Evolutionary conservation across 805 yeast species (phyloP), one percentile per base, ranked within the genome.

Genomic region (Wickerhamiella brachini): DNA sequence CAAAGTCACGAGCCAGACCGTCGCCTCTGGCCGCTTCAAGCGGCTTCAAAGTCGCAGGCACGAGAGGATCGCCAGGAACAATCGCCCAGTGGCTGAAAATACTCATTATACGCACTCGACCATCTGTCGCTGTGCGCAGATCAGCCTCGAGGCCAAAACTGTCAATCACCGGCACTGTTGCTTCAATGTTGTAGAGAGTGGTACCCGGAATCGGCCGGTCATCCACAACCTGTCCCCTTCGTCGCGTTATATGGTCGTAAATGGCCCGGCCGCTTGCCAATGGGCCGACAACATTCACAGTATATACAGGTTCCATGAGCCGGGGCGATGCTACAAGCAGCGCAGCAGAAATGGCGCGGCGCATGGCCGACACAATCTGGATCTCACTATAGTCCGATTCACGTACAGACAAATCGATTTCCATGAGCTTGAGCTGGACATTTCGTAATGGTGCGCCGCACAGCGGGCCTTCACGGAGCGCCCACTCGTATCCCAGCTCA

Each of bases 131-230:
- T 12, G 86, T 65, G 55, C 95, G 67, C 31, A 93, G 67, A 63
- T 93, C 98, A 0, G 95, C 79, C 61, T 86, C 96, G 46, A 93
- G 72, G 0, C 97, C 98, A 50, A 83, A 70, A 1, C 96, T 83
- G 56, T 93, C 98, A 46, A 93, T 84, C 1, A 85, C 93, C 0
- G 98, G 98, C 0, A 93, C 68, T 29, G 65, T 66, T 0, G 89
- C 95, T 41, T 68, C 68, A 0, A 87, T 68, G 53, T 70, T 73
- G 58, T 72, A 78, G 9, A 90, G 65, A 12, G 78, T 83, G 0
- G 97, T 81, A 0, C 86, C 96, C 0, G 79, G 80, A 21, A 90
- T 76, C 1, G 86, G 79, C 0, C 53, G 54, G 37, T 73, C 76
- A 0, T 62, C 61, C 5, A 70, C 54, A 3, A 74, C 68, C 3